Percentiles rank a stretch among this genome's conserved stretches.
Conservation (phyloP, 1,139 yeast species). For the Diutina ranongensis region DNA sequence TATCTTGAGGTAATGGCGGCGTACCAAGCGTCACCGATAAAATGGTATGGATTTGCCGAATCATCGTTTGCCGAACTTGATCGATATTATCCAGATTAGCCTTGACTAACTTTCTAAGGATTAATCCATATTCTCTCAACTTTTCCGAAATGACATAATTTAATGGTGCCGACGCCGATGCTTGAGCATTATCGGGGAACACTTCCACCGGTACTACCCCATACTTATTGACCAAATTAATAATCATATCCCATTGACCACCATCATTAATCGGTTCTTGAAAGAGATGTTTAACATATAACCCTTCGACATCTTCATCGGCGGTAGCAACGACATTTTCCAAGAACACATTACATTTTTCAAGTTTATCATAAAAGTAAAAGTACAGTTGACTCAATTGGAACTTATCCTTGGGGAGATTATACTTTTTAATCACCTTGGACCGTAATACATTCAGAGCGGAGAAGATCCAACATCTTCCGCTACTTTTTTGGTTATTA, state of each 20-base stretch:
- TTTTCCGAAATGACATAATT: conserved; percentile 54
- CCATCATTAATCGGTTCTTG: conserved; percentile 65
- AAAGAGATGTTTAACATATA: conserved; percentile 53
- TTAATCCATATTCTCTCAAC: conserved; percentile 65
- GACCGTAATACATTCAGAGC: conserved; percentile 62
- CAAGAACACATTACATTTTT: conserved; percentile 64
- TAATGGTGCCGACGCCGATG: conserved; percentile 44
- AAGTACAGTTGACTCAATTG: conserved; percentile 62
- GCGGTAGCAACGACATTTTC: conserved; percentile 64
- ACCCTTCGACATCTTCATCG: conserved; percentile 51
- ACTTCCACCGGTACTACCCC: conserved; percentile 66
- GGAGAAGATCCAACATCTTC: conserved; percentile 86
- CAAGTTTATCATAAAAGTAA: conserved; percentile 66
- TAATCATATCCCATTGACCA: conserved; percentile 79
- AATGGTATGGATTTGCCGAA: conserved; percentile 50
- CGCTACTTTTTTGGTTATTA: conserved; percentile 63
- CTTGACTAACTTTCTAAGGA: conserved; percentile 37
- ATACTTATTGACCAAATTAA: conserved; percentile 62
- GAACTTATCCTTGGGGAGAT: conserved; percentile 46
- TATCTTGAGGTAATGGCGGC: conserved; percentile 63
- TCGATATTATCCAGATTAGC: conserved; percentile 12
- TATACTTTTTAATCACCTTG: conserved; percentile 48
- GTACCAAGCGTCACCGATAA: conserved; percentile 59
- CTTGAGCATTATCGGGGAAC: conserved; percentile 63
- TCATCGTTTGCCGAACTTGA: conserved; percentile 34